These are phyloP conservation scores for Clarireedia paspali DNA, from an alignment of 2,329 filamentous ascomycete species.

Conservation along the genomic window DNA sequence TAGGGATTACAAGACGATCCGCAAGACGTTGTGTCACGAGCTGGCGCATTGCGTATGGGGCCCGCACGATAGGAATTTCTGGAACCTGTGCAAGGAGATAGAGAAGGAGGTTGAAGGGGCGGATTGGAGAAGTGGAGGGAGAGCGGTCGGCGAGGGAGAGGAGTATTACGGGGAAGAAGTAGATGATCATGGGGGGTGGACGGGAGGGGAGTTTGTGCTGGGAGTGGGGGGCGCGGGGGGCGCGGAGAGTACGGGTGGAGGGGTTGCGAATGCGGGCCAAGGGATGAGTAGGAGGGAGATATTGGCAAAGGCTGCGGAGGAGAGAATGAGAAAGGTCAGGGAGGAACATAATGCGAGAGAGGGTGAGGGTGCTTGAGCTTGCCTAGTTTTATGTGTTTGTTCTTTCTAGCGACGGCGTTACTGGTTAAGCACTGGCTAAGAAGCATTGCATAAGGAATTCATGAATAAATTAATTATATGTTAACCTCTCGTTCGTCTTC, in stretches of 20 bases:
- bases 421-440: background rate
- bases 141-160: constrained; percentile 49
- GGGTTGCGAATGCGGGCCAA: constrained; percentile 19
- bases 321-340: constrained; percentile 32
- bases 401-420: constrained; percentile 13
- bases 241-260: constrained; percentile 28
- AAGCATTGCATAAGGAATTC: background rate
- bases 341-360: constrained; percentile 11
- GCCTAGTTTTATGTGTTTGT: background rate
- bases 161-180: constrained; percentile 46
- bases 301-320: constrained; percentile 66
- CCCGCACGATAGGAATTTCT: constrained; percentile 80
- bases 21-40: constrained; percentile 91
- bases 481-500: background rate
- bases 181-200: constrained; percentile 69
- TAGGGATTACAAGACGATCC: constrained; percentile 82
- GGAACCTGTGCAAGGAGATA: constrained; percentile 80
- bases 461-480: background rate
- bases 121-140: constrained; percentile 70
- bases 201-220: constrained; percentile 69
- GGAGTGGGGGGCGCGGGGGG: constrained; percentile 43
- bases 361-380: background rate
- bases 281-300: constrained; percentile 65
- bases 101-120: constrained; percentile 75
- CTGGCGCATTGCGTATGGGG: constrained; percentile 85